Base-by-base conservation (phyloP, 2,329 filamentous ascomycete species). In the Metarhizium rileyi region DNA sequence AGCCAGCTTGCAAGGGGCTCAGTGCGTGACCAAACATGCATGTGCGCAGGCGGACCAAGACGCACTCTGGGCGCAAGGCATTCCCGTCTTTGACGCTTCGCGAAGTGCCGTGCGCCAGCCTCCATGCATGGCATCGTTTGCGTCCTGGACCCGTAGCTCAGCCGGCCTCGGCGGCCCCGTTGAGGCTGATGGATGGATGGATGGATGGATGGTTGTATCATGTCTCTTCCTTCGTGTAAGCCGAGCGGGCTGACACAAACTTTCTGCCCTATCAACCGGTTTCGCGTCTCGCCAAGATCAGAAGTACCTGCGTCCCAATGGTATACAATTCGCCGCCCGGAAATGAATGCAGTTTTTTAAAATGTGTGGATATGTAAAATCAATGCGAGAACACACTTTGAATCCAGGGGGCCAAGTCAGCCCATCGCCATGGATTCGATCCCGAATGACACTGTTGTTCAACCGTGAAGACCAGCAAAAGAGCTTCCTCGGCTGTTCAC, bases 341-440 rank as follows among this genome's bases (percentile, higher is more conserved):
- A 20, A 44, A 42, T 23, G 38, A 42, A 7, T 22, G 26, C 41
- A 44, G 30, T 28, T 3, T 33, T 16, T 28, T 33, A 12, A 33
- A 28, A 23, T 4, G 30, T 42, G 20, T 42, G 12, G 43, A 46
- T 36, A 33, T 35, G 43, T 41, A 46, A 41, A 47, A 46, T 26
- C 42, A 48, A 51, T 28, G 41, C 46, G 42, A 4, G 18, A 38
- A 51, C 50, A 48, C 50, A 51, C 42, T 42, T 42, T 28, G 33
- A 14, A 48, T 26, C 45, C 46, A 41, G 27, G 33, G 14, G 7
- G 40, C n/a, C n/a, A 10, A 22, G 12, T 10, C 27, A 10, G n/a
- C 30, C 16, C 18, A n/a, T 28, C 6, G 22, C 18, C 12, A 10
- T 14, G 22, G 30, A 41, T 40, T 26, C 41, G 4, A 9, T 48